phyloP scores from a whole-genome alignment of 441 rosid genomes.

The Euphorbia celastroides region DNA sequence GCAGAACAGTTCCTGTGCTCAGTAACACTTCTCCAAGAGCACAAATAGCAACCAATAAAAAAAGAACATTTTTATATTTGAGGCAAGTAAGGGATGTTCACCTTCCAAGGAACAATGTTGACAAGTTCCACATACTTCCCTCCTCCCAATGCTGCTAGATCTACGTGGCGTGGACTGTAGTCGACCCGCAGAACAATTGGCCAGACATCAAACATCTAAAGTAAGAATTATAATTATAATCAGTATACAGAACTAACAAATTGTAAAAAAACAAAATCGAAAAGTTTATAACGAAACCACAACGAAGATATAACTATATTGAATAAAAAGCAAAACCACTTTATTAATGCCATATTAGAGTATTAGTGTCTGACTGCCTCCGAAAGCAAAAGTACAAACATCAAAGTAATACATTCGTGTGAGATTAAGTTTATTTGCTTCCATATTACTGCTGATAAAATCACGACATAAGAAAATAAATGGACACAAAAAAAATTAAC shows the following conservation, averaged over 20 bases:
- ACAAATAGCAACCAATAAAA: background rate
- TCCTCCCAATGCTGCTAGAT: constrained; percentile 83
- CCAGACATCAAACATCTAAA: constrained; percentile 87
- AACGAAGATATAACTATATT: background rate
- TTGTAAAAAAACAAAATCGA: background rate
- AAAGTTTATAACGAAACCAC: background rate
- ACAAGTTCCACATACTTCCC: constrained; percentile 95
- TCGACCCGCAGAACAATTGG: constrained; percentile 87
- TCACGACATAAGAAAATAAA: background rate
- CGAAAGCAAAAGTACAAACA: background rate
- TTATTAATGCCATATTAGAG: constrained; percentile 4
- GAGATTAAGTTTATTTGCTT: background rate
- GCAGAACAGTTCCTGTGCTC: background rate
- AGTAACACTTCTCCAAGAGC: background rate
- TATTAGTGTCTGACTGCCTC: background rate
- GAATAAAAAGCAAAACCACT: background rate
- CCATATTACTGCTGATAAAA: background rate
- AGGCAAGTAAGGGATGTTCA: constrained; percentile 22
- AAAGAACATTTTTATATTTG: constrained; percentile 5
- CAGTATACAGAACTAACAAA: constrained; percentile 25
- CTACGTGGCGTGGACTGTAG: constrained; percentile 79
- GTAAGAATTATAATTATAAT: constrained; percentile 25
- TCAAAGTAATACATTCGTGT: background rate
- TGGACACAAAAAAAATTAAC: background rate
- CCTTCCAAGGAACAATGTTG: constrained; percentile 98